Evolutionary conservation across 2,329 filamentous ascomycete genomes (phyloP).

Genomic region (Eurotiales sp.): DNA sequence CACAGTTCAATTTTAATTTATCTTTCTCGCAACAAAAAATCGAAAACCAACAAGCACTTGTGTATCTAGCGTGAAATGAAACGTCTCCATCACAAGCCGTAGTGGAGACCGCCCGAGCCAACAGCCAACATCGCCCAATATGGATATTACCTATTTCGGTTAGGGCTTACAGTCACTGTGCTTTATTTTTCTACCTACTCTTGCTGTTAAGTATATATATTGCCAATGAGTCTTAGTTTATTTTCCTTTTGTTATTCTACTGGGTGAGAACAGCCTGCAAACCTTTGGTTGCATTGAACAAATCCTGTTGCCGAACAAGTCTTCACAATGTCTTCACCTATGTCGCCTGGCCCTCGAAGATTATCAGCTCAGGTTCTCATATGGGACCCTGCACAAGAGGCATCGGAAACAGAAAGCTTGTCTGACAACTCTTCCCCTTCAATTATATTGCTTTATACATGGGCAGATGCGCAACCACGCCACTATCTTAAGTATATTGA

Average conservation of each 20-base stretch:
- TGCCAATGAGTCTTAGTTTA: neutral
- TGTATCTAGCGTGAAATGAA: too few relatives aligned
- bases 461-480: slow-evolving; percentile 9
- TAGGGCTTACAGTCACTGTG: neutral
- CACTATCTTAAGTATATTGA: slow-evolving; percentile 10
- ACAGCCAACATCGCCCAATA: neutral
- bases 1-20: too few relatives aligned
- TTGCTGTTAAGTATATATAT: neutral
- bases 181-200: neutral
- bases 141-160: slow-evolving; percentile 10
- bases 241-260: neutral
- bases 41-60: too few relatives aligned
- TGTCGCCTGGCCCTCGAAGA: neutral
- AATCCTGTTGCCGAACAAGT: neutral
- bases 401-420: neutral
- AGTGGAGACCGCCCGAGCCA: too few relatives aligned
- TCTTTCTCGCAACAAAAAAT: too few relatives aligned
- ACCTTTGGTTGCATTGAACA: neutral
- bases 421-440: neutral
- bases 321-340: neutral
- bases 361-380: slow-evolving; percentile 1
- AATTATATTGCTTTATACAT: slow-evolving; percentile 3
- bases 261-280: neutral
- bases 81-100: too few relatives aligned
- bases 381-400: neutral